phyloP scores from a whole-genome alignment of 1,139 yeast species.

The Geotrichum europaeum region DNA sequence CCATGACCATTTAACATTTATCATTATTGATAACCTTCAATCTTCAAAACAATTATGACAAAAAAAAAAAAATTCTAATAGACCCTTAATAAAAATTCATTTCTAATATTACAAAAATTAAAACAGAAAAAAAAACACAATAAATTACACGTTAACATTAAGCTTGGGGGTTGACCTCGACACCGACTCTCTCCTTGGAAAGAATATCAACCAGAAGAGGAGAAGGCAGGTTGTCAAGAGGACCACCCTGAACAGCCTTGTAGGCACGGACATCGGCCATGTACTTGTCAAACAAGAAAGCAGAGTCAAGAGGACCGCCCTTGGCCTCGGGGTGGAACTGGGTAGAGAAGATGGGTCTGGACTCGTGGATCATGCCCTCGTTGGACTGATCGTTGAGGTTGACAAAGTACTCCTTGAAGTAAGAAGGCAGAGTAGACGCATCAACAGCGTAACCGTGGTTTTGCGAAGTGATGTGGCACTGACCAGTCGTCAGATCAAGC shows the following conservation, averaged over 20 bases:
- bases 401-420: constrained; percentile 81
- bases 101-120: background rate
- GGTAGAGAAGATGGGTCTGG: constrained; percentile 86
- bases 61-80: background rate
- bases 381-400: constrained; percentile 92
- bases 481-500: constrained; percentile 78
- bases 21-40: no score
- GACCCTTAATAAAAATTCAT: background rate
- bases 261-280: constrained; percentile 61
- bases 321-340: constrained; percentile 99
- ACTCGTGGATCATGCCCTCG: constrained; percentile 90
- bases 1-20: no score
- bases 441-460: constrained; percentile 98
- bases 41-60: background rate
- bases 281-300: constrained; percentile 84
- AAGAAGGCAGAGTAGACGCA: constrained; percentile 62
- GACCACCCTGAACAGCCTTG: constrained; percentile 38
- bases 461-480: constrained; percentile 95
- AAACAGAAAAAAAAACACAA: background rate
- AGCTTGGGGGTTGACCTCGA: constrained; percentile 33
- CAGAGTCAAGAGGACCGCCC: constrained; percentile 95
- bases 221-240: constrained; percentile 45
- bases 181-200: constrained; percentile 76
- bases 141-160: constrained; percentile 2
- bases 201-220: constrained; percentile 69